A percentile compares a stretch with the other conserved stretches of the same genome.
Evolutionary conservation across 331 rosid genomes (phyloP).

Genomic region (Malus hybrid): DNA sequence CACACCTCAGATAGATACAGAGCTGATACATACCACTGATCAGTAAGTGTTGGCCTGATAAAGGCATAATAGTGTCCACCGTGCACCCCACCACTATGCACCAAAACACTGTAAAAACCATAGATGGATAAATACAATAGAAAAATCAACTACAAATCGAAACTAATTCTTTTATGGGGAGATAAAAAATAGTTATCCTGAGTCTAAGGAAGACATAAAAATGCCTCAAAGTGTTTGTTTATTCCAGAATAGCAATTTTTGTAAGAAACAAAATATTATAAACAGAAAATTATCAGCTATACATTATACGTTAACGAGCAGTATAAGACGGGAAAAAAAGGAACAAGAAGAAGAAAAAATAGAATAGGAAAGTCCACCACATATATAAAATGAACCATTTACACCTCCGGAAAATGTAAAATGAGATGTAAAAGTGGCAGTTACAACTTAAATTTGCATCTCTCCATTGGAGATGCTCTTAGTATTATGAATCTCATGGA

Average conservation of each 20-base stretch:
- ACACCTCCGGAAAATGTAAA: not conserved
- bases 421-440: not conserved
- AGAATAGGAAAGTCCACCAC: no score
- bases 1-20: not conserved
- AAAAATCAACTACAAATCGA: not conserved
- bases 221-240: not conserved
- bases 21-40: conserved; percentile 57
- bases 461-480: not conserved
- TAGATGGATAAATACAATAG: conserved; percentile 18
- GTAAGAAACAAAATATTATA: not conserved
- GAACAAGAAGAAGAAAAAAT: not conserved
- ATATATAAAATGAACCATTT: not conserved
- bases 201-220: not conserved
- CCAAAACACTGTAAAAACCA: conserved; percentile 64
- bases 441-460: not conserved
- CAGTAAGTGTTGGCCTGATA: conserved; percentile 86
- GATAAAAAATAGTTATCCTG: not conserved
- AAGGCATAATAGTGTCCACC: conserved; percentile 95
- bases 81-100: conserved; percentile 95
- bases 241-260: not conserved
- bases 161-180: not conserved
- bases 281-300: no score
- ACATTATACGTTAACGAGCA: not conserved
- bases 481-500: not conserved
- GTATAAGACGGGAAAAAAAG: not conserved